Conservation (phyloP, 1,284 basidiomycete species). For the Prillingera fragicola region DNA sequence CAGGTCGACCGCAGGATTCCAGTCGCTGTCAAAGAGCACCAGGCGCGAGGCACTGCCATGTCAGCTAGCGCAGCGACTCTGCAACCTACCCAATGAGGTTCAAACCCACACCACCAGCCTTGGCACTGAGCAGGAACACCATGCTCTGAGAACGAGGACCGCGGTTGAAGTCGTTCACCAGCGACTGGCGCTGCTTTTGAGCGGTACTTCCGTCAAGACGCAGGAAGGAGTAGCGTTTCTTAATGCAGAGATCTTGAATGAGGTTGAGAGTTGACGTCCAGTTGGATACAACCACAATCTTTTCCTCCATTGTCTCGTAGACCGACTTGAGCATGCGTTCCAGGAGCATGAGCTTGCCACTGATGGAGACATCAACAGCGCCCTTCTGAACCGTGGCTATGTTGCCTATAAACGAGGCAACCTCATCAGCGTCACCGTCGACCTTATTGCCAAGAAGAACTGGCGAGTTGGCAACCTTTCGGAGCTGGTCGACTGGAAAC, state of each 20-base stretch:
- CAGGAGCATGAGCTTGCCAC: constrained; percentile 69
- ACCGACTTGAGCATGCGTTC: constrained; percentile 66
- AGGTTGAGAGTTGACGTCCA: constrained; percentile 88
- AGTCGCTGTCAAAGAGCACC: constrained; percentile 80
- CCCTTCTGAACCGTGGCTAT: neutral
- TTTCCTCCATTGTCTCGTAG: constrained; percentile 70
- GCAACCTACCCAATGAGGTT: constrained; percentile 65
- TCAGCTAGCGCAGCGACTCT: neutral
- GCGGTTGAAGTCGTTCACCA: constrained; percentile 44
- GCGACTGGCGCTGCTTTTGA: constrained; percentile 65
- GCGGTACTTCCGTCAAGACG: constrained; percentile 86
- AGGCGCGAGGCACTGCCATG: constrained; percentile 65
- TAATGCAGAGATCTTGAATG: constrained; percentile 77
- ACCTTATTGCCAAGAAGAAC: constrained; percentile 72
- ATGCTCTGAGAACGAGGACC: constrained; percentile 48
- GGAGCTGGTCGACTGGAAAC: constrained; percentile 51
- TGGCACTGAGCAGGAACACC: constrained; percentile 87
- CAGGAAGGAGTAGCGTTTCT: constrained; percentile 68
- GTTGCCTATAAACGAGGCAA: constrained; percentile 55
- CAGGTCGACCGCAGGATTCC: constrained; percentile 62
- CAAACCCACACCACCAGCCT: constrained; percentile 91
- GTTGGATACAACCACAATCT: constrained; percentile 86
- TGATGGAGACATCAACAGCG: constrained; percentile 7
- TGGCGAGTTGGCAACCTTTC: constrained; percentile 91
- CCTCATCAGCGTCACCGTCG: constrained; percentile 46